A percentile compares a stretch with the other conserved stretches of the same genome.
Conservation (phyloP, 192 early-diverging fungal genomes). For the Obelidium mucronatum region DNA sequence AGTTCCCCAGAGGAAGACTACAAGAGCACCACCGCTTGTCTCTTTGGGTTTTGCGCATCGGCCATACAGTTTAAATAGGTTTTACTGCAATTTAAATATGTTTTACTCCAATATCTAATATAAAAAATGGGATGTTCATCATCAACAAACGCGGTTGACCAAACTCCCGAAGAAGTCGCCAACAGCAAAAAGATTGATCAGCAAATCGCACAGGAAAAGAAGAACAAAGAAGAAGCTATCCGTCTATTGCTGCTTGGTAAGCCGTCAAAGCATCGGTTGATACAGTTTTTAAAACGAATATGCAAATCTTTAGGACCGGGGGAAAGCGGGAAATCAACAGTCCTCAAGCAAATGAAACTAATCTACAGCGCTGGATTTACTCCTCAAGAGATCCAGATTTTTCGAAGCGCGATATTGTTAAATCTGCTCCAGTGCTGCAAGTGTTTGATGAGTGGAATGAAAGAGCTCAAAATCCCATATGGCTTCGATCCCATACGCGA, state of each 20-base stretch:
- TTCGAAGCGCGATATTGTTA: slow-evolving; percentile 30
- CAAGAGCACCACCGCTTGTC: no score
- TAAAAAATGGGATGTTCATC: slow-evolving; percentile 1
- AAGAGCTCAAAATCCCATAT: slow-evolving; percentile 30
- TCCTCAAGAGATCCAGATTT: slow-evolving; percentile 38
- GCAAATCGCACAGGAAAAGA: slow-evolving; percentile 46
- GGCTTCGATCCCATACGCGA: slow-evolving; percentile 1
- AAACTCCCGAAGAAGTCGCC: slow-evolving; percentile 42
- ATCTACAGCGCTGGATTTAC: slow-evolving; percentile 44
- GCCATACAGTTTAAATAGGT: no score
- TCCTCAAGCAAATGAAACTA: slow-evolving; percentile 52
- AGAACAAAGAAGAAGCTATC: slow-evolving; percentile 14
- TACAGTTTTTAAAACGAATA: not conserved
- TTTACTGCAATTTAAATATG: no score
- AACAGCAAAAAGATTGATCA: slow-evolving; percentile 57
- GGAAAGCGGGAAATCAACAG: slow-evolving; percentile 51
- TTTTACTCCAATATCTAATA: no score
- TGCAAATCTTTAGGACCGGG: slow-evolving; percentile 37
- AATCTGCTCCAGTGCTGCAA: slow-evolving; percentile 40
- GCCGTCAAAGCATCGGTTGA: not conserved
- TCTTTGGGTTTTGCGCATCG: no score
- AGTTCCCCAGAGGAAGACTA: no score
- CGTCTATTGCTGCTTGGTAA: slow-evolving; percentile 46
- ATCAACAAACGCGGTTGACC: slow-evolving; percentile 1
- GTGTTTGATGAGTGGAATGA: slow-evolving; percentile 43